These are phyloP conservation scores for Amylostereum areolatum DNA, from an alignment of 1,284 basidiomycete genomes.

Conservation along the genomic window DNA sequence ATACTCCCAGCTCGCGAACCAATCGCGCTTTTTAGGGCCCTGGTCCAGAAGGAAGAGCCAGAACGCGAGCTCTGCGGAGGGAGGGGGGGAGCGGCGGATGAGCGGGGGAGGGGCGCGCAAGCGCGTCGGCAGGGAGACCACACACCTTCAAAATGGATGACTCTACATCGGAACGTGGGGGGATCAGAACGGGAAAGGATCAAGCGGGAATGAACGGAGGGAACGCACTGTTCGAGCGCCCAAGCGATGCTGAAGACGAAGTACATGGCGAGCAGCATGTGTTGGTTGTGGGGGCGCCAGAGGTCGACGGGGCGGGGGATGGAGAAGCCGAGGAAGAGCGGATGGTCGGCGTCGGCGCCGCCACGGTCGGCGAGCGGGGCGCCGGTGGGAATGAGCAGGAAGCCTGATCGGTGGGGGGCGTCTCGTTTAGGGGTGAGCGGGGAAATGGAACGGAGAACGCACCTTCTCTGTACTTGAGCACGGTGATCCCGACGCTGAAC, in stretches of 20 bases:
- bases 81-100: no score
- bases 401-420: conserved; percentile 2
- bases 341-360: conserved; percentile 18
- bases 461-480: conserved; percentile 69
- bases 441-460: conserved; percentile 8
- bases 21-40: conserved; percentile 56
- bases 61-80: conserved; percentile 56
- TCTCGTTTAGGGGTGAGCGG: neutral
- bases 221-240: conserved; percentile 63
- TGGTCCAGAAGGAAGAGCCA: conserved; percentile 75
- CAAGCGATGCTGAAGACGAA: conserved; percentile 65
- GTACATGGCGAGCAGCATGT: conserved; percentile 52
- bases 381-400: conserved; percentile 1
- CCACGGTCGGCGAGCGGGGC: neutral
- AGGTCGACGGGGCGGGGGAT: conserved; percentile 44
- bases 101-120: no score
- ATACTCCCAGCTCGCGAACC: conserved; percentile 49
- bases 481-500: conserved; percentile 53
- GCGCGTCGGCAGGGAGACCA: no score
- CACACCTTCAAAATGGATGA: conserved; percentile 74
- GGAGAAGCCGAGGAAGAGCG: conserved; percentile 23
- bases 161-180: conserved; percentile 29
- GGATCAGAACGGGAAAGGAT: neutral
- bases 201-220: neutral
- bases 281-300: conserved; percentile 35